Conservation (phyloP, 2,329 filamentous ascomycete genomes). For the Drechslerella stenobrocha region DNA sequence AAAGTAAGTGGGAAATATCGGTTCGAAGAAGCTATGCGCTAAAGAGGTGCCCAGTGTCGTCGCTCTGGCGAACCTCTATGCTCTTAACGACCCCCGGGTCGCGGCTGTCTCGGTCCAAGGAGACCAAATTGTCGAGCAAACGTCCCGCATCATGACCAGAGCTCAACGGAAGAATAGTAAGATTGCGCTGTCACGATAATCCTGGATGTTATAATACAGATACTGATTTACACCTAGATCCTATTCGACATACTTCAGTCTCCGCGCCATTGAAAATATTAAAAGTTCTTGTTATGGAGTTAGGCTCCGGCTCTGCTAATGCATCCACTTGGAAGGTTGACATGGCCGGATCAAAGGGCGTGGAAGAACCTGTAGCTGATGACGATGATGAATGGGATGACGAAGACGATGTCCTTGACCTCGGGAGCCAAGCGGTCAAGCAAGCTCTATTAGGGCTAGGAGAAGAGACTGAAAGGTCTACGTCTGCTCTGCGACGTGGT, state of each 20-base stretch:
- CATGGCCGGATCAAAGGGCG: slow-evolving; percentile 65
- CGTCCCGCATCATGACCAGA: slow-evolving; percentile 86
- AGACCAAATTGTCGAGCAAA: slow-evolving; percentile 78
- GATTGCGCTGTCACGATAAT: slow-evolving; percentile 53
- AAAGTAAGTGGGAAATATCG: slow-evolving; percentile 66
- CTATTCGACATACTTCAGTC: slow-evolving; percentile 85
- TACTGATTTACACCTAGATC: slow-evolving; percentile 61
- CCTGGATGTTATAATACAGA: slow-evolving; percentile 32
- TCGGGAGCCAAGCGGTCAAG: slow-evolving; percentile 38
- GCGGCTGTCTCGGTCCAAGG: slow-evolving; percentile 83
- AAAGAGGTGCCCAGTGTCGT: slow-evolving; percentile 69
- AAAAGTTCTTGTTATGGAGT: slow-evolving; percentile 91
- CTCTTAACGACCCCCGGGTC: slow-evolving; percentile 78
- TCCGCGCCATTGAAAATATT: slow-evolving; percentile 90
- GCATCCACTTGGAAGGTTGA: slow-evolving; percentile 63
- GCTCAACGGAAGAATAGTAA: slow-evolving; percentile 82
- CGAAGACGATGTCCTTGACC: slow-evolving; percentile 67
- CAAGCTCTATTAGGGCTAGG: slow-evolving; percentile 51
- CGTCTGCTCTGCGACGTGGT: slow-evolving; percentile 46
- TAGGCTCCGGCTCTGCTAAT: slow-evolving; percentile 76
- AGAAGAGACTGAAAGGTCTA: slow-evolving; percentile 48
- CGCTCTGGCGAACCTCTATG: slow-evolving; percentile 87
- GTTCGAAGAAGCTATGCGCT: slow-evolving; percentile 54
- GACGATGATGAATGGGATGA: slow-evolving; percentile 90
- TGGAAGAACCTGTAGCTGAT: slow-evolving; percentile 64